These are phyloP conservation scores for Oryza rufipogon DNA, from an alignment of 176 grass and related monocot genomes.

Conservation along the genomic window DNA sequence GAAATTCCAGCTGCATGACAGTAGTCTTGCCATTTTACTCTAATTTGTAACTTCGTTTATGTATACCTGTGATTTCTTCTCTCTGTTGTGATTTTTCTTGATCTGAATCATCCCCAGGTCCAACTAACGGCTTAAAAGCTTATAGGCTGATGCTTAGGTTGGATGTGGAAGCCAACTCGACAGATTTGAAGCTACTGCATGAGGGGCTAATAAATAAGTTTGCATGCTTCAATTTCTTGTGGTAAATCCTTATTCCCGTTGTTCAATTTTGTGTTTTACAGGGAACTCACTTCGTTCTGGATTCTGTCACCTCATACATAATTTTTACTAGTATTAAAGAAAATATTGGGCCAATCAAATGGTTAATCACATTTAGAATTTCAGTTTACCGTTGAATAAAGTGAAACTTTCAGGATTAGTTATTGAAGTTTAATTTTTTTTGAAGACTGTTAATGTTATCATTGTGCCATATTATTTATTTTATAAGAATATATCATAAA, in stretches of 20 bases:
- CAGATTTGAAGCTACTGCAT: slow-evolving; percentile 27
- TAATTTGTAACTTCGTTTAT: background rate
- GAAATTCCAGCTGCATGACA: background rate
- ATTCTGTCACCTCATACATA: background rate
- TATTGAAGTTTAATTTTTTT: background rate
- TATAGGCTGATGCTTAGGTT: slow-evolving; percentile 3
- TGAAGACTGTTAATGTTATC: background rate
- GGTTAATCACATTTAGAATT: background rate
- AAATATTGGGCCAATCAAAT: slow-evolving; percentile 3
- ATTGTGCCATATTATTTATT: slow-evolving; percentile 10
- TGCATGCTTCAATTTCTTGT: slow-evolving; percentile 38
- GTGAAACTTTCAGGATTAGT: background rate
- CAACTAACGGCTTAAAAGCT: background rate
- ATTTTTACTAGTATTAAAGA: slow-evolving; percentile 20
- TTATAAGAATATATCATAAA: slow-evolving; percentile 5
- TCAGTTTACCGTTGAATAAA: background rate
- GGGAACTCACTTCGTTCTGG: background rate
- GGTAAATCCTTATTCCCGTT: slow-evolving; percentile 26
- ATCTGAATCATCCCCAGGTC: slow-evolving; percentile 22
- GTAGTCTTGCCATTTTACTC: background rate
- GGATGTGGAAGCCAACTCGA: slow-evolving; percentile 31
- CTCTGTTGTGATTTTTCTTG: slow-evolving; percentile 22
- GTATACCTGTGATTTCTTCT: slow-evolving; percentile 8
- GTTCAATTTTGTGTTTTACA: background rate
- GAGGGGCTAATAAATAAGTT: slow-evolving; percentile 28